Base-by-base conservation (phyloP, 805 yeast species). In the Kuraishia cidri region DNA sequence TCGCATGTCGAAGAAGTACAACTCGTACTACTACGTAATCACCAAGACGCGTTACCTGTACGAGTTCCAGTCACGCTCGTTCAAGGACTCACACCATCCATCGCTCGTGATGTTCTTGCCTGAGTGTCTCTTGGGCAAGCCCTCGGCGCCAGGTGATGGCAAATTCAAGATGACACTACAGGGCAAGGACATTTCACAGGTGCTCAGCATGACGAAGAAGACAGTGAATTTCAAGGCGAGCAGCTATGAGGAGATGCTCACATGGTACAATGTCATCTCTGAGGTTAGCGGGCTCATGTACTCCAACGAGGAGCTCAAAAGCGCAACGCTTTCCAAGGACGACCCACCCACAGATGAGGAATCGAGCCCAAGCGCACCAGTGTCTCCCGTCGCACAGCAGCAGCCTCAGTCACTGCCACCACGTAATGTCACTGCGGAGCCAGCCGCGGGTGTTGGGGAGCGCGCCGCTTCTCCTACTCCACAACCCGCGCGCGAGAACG, bases 61-160 rank as follows among this genome's bases (percentile, higher is more conserved):
- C 39, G 71, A 66, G 40, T 70, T 65, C 49, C 64, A 63, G 37
- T 55, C 69, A 10, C 56, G 62, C 35, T 64, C 69, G 17, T 52
- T 49, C 30, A 42, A 51, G 28, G 72, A 66, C 38, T 52, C 68
- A 5, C 39, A 39, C 13, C 54, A 56, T n/a, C 76, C 76, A 11
- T 62, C 63, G 16, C 42, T 65, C 27, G 58, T 65, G 12, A 42
- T 72, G 5, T 68, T 57, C 36, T 45, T 71, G 24, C 77, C 77
- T 7, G 74, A 67, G 13, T 56, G 68, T 37, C 44, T 55, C 20
- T 35, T 68, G 10, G 65, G 66, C 20, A 46, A 49, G 13, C 55
- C 56, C 22, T 42, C 56, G 6, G 33, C 43, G 3, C 50, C 46
- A 11, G 48, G 42, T 10, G 44, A 50, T 18, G 65, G 59, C 15